phyloP scores from a whole-genome alignment of 805 yeast genomes.

The Tetrapisispora taiwanensis region DNA sequence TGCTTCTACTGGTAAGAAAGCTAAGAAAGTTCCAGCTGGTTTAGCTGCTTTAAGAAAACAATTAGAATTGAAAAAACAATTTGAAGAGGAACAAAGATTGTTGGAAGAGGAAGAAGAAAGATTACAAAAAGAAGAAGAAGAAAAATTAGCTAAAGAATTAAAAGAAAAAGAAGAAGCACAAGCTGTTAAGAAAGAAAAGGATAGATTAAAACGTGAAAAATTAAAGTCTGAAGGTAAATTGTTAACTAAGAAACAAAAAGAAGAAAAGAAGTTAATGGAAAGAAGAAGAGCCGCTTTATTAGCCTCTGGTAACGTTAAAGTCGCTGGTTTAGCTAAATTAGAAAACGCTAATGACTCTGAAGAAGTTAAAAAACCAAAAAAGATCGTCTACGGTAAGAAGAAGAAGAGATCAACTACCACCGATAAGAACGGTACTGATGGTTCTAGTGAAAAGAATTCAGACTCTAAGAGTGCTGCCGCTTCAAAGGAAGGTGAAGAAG shows the following conservation, averaged over 20 bases:
- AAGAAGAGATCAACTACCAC: conserved; percentile 37
- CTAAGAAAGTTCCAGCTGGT: conserved; percentile 81
- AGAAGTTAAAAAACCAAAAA: conserved; percentile 43
- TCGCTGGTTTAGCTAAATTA: conserved; percentile 55
- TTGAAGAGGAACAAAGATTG: conserved; percentile 72
- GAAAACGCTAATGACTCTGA: conserved; percentile 9
- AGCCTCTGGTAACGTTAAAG: conserved; percentile 58
- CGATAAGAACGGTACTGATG: conserved; percentile 20
- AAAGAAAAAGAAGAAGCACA: conserved; percentile 47
- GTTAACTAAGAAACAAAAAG: conserved; percentile 89
- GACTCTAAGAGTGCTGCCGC: conserved; percentile 19
- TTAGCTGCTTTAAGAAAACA: conserved; percentile 85
- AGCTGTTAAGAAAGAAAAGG: conserved; percentile 73
- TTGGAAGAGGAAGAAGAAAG: conserved; percentile 67
- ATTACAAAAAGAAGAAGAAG: conserved; percentile 40
- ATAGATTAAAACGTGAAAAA: conserved; percentile 77
- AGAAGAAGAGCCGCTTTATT: conserved; percentile 81
- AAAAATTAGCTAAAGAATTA: conserved; percentile 35
- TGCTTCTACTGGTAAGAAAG: conserved; percentile 17
- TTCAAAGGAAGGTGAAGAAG: conserved; percentile 35
- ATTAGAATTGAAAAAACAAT: conserved; percentile 76
- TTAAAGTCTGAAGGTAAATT: conserved; percentile 93
- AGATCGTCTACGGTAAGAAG: conserved; percentile 66
- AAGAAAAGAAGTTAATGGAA: conserved; percentile 76
- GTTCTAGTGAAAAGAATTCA: conserved; percentile 7